Evolutionary conservation across 176 grass and related monocot genomes (phyloP).

Genomic region (Otatea glauca): DNA sequence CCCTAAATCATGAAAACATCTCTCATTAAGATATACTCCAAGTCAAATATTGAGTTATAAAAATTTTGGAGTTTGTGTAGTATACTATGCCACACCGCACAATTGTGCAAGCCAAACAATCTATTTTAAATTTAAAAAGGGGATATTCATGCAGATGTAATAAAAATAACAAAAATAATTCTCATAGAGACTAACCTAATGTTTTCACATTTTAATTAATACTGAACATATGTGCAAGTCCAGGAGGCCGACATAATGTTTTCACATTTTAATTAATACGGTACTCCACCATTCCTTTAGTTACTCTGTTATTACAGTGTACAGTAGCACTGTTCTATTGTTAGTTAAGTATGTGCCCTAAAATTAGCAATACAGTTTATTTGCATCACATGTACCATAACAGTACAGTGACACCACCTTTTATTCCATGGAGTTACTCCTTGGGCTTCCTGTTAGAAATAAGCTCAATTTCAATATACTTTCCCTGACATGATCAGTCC

Average conservation of each 20-base stretch:
- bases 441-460: neutral
- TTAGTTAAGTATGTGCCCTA: neutral
- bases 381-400: neutral
- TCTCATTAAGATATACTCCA: neutral
- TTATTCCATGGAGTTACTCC: neutral
- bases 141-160: neutral
- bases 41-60: neutral
- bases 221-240: neutral
- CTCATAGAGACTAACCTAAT: neutral
- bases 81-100: neutral
- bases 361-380: neutral
- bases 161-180: constrained; percentile 9
- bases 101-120: neutral
- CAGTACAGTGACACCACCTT: neutral
- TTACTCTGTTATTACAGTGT: neutral
- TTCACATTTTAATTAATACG: constrained; percentile 3
- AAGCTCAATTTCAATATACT: neutral
- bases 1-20: neutral
- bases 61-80: neutral
- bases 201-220: constrained; percentile 1
- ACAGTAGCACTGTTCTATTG: neutral
- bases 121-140: neutral
- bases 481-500: neutral
- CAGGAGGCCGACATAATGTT: neutral
- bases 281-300: neutral